These are phyloP conservation scores for Penicillium antarcticum DNA, from an alignment of 495 filamentous ascomycete species.

Conservation along the genomic window DNA sequence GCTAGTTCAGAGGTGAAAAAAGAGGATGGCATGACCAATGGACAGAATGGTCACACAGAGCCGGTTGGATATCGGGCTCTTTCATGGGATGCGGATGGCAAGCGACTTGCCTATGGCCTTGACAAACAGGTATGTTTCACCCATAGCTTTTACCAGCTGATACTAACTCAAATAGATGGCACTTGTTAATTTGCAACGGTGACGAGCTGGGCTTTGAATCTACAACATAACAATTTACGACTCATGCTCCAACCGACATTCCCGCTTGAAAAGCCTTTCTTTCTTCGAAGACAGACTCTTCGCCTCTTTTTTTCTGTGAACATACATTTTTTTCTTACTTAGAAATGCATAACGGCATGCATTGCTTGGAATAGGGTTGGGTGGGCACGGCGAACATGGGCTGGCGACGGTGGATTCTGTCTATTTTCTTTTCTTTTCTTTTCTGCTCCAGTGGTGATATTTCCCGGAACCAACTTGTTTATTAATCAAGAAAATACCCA, in stretches of 20 bases:
- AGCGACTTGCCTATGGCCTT: constrained; percentile 69
- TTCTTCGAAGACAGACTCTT: constrained; percentile 2
- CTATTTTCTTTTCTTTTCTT: constrained; percentile 13
- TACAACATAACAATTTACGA: constrained; percentile 4
- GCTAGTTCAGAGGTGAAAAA: constrained; percentile 28
- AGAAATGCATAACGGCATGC: constrained; percentile 38
- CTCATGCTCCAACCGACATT: constrained; percentile 4
- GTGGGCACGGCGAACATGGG: constrained; percentile 29
- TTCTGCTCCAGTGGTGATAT: constrained; percentile 4
- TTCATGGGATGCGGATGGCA: constrained; percentile 74
- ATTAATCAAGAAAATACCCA: constrained; percentile 2
- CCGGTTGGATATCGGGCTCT: constrained; percentile 49
- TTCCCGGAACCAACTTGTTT: constrained; percentile 4
- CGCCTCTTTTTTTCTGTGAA: constrained; percentile 20
- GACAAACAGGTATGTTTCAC: constrained; percentile 59
- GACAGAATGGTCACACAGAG: constrained; percentile 37
- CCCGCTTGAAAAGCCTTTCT: constrained; percentile 2
- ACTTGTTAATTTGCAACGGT: constrained; percentile 44
- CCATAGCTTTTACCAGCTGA: constrained; percentile 5
- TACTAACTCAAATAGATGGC: constrained; percentile 30
- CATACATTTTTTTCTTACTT: constrained; percentile 30
- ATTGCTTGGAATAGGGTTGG: constrained; percentile 24
- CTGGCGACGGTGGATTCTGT: constrained; percentile 26
- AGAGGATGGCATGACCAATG: constrained; percentile 31
- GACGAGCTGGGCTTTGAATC: constrained; percentile 15